Percentiles rank a stretch among this genome's conserved stretches.
Conservation (phyloP, 495 filamentous ascomycete species). For the Sordaria brevicollis region DNA sequence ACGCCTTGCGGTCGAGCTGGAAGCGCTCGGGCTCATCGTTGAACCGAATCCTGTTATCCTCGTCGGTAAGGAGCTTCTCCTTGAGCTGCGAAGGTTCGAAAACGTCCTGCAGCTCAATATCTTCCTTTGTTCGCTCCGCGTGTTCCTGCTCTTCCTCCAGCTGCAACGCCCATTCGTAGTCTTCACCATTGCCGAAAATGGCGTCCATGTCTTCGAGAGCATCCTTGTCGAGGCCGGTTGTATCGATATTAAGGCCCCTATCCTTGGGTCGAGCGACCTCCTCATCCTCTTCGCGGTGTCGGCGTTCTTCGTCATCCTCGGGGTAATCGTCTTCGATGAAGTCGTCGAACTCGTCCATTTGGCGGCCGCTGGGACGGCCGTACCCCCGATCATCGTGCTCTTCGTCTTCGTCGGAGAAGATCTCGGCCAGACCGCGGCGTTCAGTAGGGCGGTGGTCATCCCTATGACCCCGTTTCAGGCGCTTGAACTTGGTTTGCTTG, state of each 20-base stretch:
- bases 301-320: conserved; percentile 71
- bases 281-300: conserved; percentile 70
- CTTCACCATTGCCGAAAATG: conserved; percentile 88
- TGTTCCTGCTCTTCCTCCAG: conserved; percentile 73
- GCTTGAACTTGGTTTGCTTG: conserved; percentile 76
- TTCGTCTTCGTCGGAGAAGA: conserved; percentile 95
- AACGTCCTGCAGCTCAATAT: conserved; percentile 89
- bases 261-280: conserved; percentile 70
- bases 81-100: conserved; percentile 92
- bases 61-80: conserved; percentile 90
- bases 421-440: conserved; percentile 68
- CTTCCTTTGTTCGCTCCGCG: conserved; percentile 52
- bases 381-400: conserved; percentile 51
- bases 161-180: conserved; percentile 88
- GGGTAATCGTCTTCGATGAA: conserved; percentile 96
- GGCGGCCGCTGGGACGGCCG: conserved; percentile 38
- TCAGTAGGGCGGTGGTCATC: conserved; percentile 50
- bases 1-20: conserved; percentile 82
- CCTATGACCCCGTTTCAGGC: conserved; percentile 84
- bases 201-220: conserved; percentile 88
- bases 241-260: conserved; percentile 53
- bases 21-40: conserved; percentile 89
- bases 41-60: conserved; percentile 79
- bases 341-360: conserved; percentile 82
- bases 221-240: conserved; percentile 75